Base-by-base conservation (phyloP, 2,329 filamentous ascomycete species). In the Fusarium albosuccineum region DNA sequence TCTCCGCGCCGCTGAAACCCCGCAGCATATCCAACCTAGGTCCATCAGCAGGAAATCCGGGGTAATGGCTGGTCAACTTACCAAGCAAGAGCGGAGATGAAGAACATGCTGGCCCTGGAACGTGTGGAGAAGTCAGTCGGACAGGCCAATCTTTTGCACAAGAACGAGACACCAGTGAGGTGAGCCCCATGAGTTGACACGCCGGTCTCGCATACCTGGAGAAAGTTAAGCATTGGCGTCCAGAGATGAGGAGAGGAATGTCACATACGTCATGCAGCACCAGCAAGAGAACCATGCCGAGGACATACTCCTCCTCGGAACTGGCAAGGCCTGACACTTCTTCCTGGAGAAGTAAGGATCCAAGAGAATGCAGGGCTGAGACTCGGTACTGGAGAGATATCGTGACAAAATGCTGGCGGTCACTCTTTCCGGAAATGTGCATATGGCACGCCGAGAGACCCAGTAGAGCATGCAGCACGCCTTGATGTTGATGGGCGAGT, bases 1-100 rank as follows among this genome's bases (percentile, higher is more conserved):
- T 76, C 42, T 76, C 74, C 1, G 74, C 70, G 4, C 74, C 74
- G n/a, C 72, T 75, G 51, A 76, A 73, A 0, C 74, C 74, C 27
- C 73, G 67, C 6, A 76, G 39, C 52, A 76, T 67, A 6, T 76
- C 74, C 9, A 76, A 11, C 74, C 74, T 76, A 1, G 9, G 3
- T 2, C 6, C 0, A 34, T 67, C 3, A 64, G 54, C 34, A 8
- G 6, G 2, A 9, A 22, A 39, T 46, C 9, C 13, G 30, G 58
- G 39, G 1, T 17, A 13, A 1, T 2, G 11, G 27, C 11, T 52
- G 36, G 8, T 10, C 1, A n/a, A 41, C 53, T 51, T 62, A 73
- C 73, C 73, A 75, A 7, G 73, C 57, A 4, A 75, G 27, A 0
- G 73, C 64, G 0, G 73, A 72, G 9, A 75, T 17, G 5, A 75